Conservation (phyloP, 768 basidiomycete genomes). For the Vararia minispora region DNA sequence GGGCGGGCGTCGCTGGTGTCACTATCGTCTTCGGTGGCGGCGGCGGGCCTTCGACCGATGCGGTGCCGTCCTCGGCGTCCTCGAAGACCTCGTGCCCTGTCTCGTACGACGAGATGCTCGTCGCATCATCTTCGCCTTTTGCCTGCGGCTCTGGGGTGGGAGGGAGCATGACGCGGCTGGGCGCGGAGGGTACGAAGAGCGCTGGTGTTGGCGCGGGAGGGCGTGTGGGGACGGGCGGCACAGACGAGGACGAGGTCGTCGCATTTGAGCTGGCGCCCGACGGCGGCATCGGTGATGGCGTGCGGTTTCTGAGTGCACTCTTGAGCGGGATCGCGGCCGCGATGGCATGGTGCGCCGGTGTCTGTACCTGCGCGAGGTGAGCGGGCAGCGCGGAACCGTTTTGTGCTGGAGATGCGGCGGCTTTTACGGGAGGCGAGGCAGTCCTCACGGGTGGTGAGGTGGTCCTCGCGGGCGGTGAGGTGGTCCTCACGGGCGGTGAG, state of each 20-base stretch:
- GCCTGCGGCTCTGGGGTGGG: not conserved
- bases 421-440: too few species aligned
- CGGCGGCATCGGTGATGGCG: conserved; percentile 20
- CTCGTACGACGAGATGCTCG: conserved; percentile 53
- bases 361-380: too few species aligned
- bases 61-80: conserved; percentile 16
- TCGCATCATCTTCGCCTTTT: conserved; percentile 25
- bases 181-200: conserved; percentile 6
- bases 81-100: conserved; percentile 49
- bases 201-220: conserved; percentile 5
- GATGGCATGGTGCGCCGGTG: conserved; percentile 9
- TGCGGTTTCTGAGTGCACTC: conserved; percentile 37
- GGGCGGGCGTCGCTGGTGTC: not conserved
- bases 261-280: too few species aligned
- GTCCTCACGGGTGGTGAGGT: too few species aligned
- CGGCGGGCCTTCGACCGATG: conserved; percentile 1
- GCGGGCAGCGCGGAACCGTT: too few species aligned
- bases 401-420: too few species aligned
- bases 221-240: conserved; percentile 5
- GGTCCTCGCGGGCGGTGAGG: too few species aligned
- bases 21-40: conserved; percentile 9
- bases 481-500: too few species aligned
- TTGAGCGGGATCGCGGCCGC: conserved; percentile 41
- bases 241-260: too few species aligned
- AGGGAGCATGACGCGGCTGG: conserved; percentile 5